Evolutionary conservation across 2,329 filamentous ascomycete genomes (phyloP).

Genomic region (Phaeosphaeria sp.): DNA sequence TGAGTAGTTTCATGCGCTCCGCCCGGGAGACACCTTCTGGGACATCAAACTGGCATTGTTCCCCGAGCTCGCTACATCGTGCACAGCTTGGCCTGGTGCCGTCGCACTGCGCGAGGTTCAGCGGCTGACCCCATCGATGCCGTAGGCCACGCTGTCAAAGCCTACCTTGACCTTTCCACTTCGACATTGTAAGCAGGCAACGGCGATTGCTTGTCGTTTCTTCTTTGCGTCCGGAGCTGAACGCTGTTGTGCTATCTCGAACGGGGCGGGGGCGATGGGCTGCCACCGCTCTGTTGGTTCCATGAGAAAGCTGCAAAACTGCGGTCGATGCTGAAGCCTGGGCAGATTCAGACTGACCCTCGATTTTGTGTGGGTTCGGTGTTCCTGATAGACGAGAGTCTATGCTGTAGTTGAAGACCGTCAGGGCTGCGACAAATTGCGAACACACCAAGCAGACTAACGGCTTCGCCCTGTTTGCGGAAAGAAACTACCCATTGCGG

Average conservation of each 20-base stretch:
- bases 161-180: conserved; percentile 34
- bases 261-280: conserved; percentile 31
- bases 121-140: conserved; percentile 2
- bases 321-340: not conserved
- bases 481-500: not conserved
- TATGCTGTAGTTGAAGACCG: not conserved
- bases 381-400: not conserved
- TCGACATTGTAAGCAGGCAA: conserved; percentile 31
- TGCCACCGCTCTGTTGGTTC: conserved; percentile 30
- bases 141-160: not conserved
- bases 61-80: conserved; percentile 26
- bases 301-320: conserved; percentile 10
- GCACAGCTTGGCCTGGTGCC: conserved; percentile 27
- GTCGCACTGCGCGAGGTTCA: conserved; percentile 25
- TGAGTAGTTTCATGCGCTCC: conserved; percentile 33
- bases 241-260: conserved; percentile 28
- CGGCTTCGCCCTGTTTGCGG: too few species aligned
- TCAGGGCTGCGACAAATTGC: not conserved
- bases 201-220: conserved; percentile 27
- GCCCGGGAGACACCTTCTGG: conserved; percentile 31
- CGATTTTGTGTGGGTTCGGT: not conserved
- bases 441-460: not conserved
- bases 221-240: conserved; percentile 21
- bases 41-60: conserved; percentile 31
- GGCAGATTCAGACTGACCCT: not conserved